phyloP scores from a whole-genome alignment of 208 protist genomes.

The Trypanosoma rangeli region DNA sequence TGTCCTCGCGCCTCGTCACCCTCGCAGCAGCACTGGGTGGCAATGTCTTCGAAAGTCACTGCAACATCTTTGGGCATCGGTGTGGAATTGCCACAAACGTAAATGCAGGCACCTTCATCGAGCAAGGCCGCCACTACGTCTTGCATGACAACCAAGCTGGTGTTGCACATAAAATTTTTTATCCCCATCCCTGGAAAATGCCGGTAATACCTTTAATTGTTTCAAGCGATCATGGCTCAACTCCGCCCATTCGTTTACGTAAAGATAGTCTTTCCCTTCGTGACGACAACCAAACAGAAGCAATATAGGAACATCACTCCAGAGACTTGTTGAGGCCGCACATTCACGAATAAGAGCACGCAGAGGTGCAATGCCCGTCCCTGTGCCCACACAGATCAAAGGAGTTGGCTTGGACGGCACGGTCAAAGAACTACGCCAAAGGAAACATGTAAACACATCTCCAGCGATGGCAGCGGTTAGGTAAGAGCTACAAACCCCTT shows the following conservation, averaged over 20 bases:
- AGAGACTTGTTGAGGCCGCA: conserved; percentile 33
- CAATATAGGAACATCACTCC: conserved; percentile 56
- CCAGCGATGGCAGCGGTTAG: conserved; percentile 38
- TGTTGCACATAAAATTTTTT: conserved; percentile 91
- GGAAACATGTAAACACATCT: conserved; percentile 49
- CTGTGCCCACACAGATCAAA: conserved; percentile 71
- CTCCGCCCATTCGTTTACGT: conserved; percentile 61
- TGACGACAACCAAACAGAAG: conserved; percentile 83
- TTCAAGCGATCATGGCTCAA: conserved; percentile 33
- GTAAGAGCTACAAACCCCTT: conserved; percentile 69
- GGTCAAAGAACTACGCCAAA: conserved; percentile 68
- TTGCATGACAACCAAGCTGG: conserved; percentile 66
- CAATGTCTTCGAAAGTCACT: conserved; percentile 50
- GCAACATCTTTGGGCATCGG: conserved; percentile 84
- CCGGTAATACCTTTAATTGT: conserved; percentile 60
- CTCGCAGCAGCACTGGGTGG: conserved; percentile 42
- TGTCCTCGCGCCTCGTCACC: conserved; percentile 41
- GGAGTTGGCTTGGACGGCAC: conserved; percentile 45
- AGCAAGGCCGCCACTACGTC: conserved; percentile 52
- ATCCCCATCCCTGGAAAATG: conserved; percentile 77
- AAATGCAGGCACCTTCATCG: conserved; percentile 36
- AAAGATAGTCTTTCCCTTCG: conserved; percentile 73
- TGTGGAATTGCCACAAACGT: conserved; percentile 87
- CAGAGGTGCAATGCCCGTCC: conserved; percentile 84
- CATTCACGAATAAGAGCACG: conserved; percentile 72